Conservation (phyloP, 192 early-diverging fungal genomes). For the Phycomyces nitens region DNA sequence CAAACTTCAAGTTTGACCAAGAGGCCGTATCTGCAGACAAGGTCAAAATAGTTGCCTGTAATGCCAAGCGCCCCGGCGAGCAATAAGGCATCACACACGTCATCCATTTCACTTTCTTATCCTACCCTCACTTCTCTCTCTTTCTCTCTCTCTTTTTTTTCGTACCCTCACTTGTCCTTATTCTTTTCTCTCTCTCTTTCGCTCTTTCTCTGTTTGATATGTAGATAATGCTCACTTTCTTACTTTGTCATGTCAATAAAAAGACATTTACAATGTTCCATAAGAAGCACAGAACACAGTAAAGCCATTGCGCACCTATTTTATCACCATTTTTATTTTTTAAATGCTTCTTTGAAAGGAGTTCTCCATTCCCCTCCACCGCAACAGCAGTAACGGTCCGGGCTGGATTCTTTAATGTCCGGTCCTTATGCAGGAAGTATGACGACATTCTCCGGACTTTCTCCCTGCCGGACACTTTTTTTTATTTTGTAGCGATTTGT, state of each 20-base stretch:
- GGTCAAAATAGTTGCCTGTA: constrained; percentile 95
- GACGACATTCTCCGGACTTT: too few species aligned
- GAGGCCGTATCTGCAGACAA: constrained; percentile 80
- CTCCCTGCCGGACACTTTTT: too few species aligned
- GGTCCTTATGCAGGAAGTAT: too few species aligned
- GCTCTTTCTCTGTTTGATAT: neutral
- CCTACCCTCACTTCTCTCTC: neutral
- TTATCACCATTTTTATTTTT: too few species aligned
- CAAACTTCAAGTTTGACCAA: constrained; percentile 86
- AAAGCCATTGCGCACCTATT: neutral
- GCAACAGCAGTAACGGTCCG: too few species aligned
- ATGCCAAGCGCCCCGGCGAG: constrained; percentile 70
- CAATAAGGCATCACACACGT: constrained; percentile 20
- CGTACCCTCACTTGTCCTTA: neutral
- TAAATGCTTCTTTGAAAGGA: too few species aligned
- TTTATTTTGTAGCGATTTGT: too few species aligned
- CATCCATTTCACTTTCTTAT: neutral
- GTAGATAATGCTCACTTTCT: neutral
- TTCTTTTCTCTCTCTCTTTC: neutral
- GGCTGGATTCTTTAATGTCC: too few species aligned
- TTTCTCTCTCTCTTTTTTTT: neutral
- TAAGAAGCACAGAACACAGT: neutral
- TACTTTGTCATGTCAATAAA: constrained; percentile 4
- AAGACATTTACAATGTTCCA: neutral
- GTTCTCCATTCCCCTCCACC: too few species aligned